phyloP scores from a whole-genome alignment of 768 basidiomycete species.

The Rhizopogon vinicolor region DNA sequence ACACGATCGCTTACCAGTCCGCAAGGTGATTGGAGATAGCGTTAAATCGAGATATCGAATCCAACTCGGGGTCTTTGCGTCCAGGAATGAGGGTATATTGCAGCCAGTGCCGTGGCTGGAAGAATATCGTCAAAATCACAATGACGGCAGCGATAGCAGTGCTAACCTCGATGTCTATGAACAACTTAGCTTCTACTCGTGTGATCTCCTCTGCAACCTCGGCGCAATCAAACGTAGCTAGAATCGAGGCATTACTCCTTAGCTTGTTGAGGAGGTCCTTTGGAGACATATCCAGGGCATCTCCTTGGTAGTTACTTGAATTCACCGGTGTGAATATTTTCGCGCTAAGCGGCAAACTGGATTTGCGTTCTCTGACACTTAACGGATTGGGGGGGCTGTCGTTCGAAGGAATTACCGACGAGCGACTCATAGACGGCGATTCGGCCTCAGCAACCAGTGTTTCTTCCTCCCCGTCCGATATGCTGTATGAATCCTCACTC shows the following conservation, averaged over 20 bases:
- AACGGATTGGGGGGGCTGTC: constrained; percentile 18
- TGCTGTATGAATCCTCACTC: constrained; percentile 55
- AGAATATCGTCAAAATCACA: not conserved
- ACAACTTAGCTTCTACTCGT: constrained; percentile 60
- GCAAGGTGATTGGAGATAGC: constrained; percentile 78
- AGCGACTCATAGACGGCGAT: constrained; percentile 22
- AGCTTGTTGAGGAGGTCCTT: constrained; percentile 65
- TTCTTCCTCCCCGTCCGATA: constrained; percentile 52
- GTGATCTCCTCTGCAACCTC: constrained; percentile 88
- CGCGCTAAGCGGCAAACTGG: constrained; percentile 56
- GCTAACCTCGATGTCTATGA: constrained; percentile 72
- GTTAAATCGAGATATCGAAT: constrained; percentile 73
- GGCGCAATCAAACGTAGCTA: constrained; percentile 51
- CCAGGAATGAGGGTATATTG: constrained; percentile 69
- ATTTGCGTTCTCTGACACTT: constrained; percentile 55
- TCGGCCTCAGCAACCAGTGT: constrained; percentile 24
- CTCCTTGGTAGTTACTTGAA: constrained; percentile 22
- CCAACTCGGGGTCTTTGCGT: constrained; percentile 57
- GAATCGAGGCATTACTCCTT: constrained; percentile 49
- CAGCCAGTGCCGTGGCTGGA: constrained; percentile 84
- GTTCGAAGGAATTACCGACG: constrained; percentile 15
- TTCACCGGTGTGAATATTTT: constrained; percentile 35
- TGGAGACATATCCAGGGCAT: constrained; percentile 36
- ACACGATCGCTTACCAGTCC: constrained; percentile 54
- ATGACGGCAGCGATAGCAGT: not conserved